Evolutionary conservation across 768 basidiomycete species (phyloP).

Genomic region (Russula emetica): DNA sequence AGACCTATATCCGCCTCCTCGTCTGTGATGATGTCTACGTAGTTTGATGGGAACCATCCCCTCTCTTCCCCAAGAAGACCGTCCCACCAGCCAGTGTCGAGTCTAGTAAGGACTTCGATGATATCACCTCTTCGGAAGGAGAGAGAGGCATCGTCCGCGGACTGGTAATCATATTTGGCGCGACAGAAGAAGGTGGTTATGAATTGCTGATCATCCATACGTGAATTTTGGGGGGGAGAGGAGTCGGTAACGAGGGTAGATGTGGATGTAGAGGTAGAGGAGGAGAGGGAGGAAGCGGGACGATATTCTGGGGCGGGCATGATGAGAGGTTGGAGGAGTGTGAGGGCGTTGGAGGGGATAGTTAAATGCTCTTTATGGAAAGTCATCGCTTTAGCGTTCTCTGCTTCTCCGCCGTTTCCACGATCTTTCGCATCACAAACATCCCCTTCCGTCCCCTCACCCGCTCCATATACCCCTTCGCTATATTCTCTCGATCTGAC

Average conservation of each 20-base stretch:
- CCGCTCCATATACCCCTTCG: constrained; percentile 85
- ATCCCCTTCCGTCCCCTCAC: constrained; percentile 92
- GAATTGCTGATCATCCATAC: constrained; percentile 49
- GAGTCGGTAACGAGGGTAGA: constrained; percentile 15
- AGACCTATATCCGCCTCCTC: constrained; percentile 73
- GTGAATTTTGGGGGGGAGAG: constrained; percentile 1
- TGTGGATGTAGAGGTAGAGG: neutral
- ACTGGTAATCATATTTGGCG: constrained; percentile 87
- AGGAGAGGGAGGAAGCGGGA: neutral
- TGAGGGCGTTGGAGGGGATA: neutral
- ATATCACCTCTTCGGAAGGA: constrained; percentile 84
- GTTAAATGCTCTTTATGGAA: neutral
- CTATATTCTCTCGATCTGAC: constrained; percentile 89
- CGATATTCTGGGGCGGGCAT: constrained; percentile 13
- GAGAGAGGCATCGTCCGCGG: constrained; percentile 83
- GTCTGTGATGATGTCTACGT: constrained; percentile 73
- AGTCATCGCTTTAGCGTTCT: constrained; percentile 61
- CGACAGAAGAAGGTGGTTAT: constrained; percentile 78
- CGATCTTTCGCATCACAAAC: constrained; percentile 92
- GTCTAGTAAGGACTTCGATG: constrained; percentile 87
- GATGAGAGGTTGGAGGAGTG: too few relatives aligned
- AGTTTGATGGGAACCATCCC: constrained; percentile 98
- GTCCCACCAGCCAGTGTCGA: constrained; percentile 98
- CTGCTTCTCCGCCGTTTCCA: constrained; percentile 96
- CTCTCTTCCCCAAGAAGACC: constrained; percentile 84